Conservation (phyloP, 805 yeast genomes). For the Candida pini region DNA sequence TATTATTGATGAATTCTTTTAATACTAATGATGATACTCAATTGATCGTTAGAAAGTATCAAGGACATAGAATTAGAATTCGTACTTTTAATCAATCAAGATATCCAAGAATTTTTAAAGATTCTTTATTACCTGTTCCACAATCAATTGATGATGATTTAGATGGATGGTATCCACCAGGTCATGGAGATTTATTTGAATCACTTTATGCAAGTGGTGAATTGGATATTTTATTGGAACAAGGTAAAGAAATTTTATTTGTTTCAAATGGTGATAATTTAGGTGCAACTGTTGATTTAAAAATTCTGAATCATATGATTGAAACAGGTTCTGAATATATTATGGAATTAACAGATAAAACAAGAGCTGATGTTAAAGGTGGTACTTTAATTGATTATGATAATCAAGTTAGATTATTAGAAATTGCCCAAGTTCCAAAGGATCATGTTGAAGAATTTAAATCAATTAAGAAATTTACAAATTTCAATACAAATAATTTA, state of each 20-base stretch:
- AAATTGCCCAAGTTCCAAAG: slow-evolving; percentile 97
- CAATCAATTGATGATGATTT: slow-evolving; percentile 62
- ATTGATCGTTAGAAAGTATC: slow-evolving; percentile 91
- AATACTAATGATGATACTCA: slow-evolving; percentile 96
- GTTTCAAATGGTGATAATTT: slow-evolving; percentile 98
- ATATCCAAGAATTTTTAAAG: slow-evolving; percentile 92
- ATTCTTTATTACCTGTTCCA: slow-evolving; percentile 95
- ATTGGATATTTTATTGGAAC: slow-evolving; percentile 79
- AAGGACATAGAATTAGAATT: slow-evolving; percentile 92
- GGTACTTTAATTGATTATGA: slow-evolving; percentile 96
- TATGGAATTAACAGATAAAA: slow-evolving; percentile 98
- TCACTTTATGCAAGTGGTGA: slow-evolving; percentile 85
- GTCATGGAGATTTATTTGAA: slow-evolving; percentile 97
- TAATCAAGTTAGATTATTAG: slow-evolving; percentile 89
- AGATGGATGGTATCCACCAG: slow-evolving; percentile 99
- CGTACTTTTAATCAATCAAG: slow-evolving; percentile 97
- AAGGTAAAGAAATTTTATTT: slow-evolving; percentile 91
- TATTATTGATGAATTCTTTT: slow-evolving; percentile 96
- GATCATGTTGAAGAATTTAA: slow-evolving; percentile 98
- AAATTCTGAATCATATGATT: slow-evolving; percentile 87
- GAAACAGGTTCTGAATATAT: slow-evolving; percentile 89
- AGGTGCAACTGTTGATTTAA: slow-evolving; percentile 95
- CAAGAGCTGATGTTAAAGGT: slow-evolving; percentile 99
- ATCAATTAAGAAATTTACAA: slow-evolving; percentile 94
- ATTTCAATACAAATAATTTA: slow-evolving; percentile 96